Conservation (phyloP, 768 basidiomycete genomes). For the Leccinum arenicola region DNA sequence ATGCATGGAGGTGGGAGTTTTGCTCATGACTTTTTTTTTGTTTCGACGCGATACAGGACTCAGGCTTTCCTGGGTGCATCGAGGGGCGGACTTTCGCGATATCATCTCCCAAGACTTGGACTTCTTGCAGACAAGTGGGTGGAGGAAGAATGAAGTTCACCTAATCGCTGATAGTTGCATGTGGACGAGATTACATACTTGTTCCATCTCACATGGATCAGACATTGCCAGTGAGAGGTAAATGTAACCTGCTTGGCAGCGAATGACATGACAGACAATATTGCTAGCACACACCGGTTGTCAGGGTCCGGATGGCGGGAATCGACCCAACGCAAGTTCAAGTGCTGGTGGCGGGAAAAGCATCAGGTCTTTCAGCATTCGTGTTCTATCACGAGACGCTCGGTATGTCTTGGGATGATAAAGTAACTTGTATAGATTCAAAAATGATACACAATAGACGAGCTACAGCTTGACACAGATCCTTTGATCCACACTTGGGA, state of each 20-base stretch:
- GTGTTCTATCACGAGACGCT: not conserved
- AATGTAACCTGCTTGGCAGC: not conserved
- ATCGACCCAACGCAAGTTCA: not conserved
- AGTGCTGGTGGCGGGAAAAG: not conserved
- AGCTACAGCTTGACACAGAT: conserved; percentile 12
- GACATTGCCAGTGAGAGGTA: not conserved
- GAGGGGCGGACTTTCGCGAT: conserved; percentile 49
- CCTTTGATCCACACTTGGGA: conserved; percentile 13
- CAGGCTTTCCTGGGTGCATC: conserved; percentile 52
- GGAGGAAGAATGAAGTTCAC: conserved; percentile 47
- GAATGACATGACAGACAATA: not conserved
- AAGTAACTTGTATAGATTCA: not conserved
- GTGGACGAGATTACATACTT: not conserved
- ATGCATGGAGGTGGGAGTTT: not conserved
- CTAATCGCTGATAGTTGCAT: not conserved
- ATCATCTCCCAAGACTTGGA: conserved; percentile 62
- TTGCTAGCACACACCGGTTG: not conserved
- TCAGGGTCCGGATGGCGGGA: not conserved
- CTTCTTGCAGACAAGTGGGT: conserved; percentile 68
- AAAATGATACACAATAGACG: not conserved
- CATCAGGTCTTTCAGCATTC: not conserved
- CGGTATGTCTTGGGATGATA: not conserved
- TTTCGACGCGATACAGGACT: not conserved
- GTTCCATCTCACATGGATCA: conserved; percentile 1
- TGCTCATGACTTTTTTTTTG: conserved; percentile 10